Evolutionary conservation across 2,329 filamentous ascomycete species (phyloP).

Genomic region (Penicillium brevicompactum): DNA sequence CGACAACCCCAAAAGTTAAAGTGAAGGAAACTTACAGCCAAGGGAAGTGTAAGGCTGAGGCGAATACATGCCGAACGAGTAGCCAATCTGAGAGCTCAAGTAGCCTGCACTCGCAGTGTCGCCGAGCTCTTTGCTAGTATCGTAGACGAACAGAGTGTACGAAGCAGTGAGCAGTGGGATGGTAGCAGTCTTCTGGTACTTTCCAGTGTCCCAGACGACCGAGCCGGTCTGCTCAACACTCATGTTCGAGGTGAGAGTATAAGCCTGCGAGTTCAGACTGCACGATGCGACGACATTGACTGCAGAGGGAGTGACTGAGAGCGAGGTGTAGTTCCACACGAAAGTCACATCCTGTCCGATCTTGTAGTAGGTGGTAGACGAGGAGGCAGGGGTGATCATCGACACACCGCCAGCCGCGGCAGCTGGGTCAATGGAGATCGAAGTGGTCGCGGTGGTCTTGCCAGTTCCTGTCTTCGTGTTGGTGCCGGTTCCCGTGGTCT

Average conservation of each 20-base stretch:
- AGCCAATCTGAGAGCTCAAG: constrained; percentile 54
- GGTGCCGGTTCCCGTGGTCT: constrained; percentile 17
- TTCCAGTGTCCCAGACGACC: constrained; percentile 63
- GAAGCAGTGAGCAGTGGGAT: constrained; percentile 59
- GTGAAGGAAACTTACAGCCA: constrained; percentile 44
- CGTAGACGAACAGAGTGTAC: constrained; percentile 66
- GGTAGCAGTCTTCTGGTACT: constrained; percentile 53
- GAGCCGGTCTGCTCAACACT: constrained; percentile 54
- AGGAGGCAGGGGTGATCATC: constrained; percentile 61
- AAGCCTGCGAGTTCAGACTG: constrained; percentile 59
- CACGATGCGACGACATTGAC: constrained; percentile 66
- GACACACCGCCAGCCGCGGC: constrained; percentile 61
- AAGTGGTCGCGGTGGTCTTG: constrained; percentile 32
- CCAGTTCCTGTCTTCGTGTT: constrained; percentile 24
- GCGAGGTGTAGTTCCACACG: constrained; percentile 69
- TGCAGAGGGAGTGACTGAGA: constrained; percentile 59
- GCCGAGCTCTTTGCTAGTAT: constrained; percentile 55
- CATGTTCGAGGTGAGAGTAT: constrained; percentile 64
- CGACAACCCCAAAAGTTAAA: background rate
- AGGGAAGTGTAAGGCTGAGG: constrained; percentile 55
- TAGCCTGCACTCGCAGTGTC: constrained; percentile 58
- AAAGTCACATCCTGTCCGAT: constrained; percentile 65
- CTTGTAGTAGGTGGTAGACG: constrained; percentile 62
- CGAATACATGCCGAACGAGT: constrained; percentile 65
- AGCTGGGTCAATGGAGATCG: constrained; percentile 54